A percentile compares a stretch with the other conserved stretches of the same genome.
These are phyloP conservation scores for Streptanthus diversifolius DNA, from an alignment of 345 rosid species.

Conservation along the genomic window DNA sequence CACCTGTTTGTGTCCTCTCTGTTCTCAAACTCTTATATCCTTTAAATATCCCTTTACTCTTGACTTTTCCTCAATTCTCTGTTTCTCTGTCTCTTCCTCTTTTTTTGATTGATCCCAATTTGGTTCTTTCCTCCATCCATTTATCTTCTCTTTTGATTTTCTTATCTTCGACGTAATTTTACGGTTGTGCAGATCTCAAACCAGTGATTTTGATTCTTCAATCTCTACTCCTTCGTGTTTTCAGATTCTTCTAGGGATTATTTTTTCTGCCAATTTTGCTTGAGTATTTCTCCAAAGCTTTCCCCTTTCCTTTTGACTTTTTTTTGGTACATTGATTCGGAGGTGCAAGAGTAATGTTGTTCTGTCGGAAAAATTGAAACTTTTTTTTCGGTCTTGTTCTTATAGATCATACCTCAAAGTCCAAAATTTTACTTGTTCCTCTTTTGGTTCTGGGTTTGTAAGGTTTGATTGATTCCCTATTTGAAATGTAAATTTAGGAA, in stretches of 20 bases:
- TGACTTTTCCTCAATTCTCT: slow-evolving; percentile 15
- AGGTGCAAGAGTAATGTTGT: slow-evolving; percentile 5
- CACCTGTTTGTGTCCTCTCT: slow-evolving; percentile 23
- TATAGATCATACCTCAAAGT: neutral
- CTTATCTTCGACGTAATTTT: neutral
- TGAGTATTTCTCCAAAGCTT: neutral
- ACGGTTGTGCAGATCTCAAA: slow-evolving; percentile 1
- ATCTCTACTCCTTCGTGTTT: neutral
- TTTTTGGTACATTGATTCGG: slow-evolving; percentile 6
- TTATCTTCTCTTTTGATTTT: neutral
- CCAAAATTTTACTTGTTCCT: neutral
- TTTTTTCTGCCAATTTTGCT: neutral
- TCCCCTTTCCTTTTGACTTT: neutral
- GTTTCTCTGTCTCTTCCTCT: neutral
- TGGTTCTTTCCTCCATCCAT: neutral
- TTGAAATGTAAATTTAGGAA: slow-evolving; percentile 5
- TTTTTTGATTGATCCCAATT: slow-evolving; percentile 6
- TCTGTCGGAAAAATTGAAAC: neutral
- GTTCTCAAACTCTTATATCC: slow-evolving; percentile 17
- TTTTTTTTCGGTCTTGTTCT: neutral
- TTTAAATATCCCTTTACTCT: slow-evolving; percentile 6
- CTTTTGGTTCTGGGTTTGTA: slow-evolving; percentile 11
- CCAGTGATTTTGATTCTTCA: neutral
- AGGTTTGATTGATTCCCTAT: neutral
- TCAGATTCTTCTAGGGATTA: neutral